phyloP scores from a whole-genome alignment of 1,284 basidiomycete species.

The Cutaneotrichosporon sp. region DNA sequence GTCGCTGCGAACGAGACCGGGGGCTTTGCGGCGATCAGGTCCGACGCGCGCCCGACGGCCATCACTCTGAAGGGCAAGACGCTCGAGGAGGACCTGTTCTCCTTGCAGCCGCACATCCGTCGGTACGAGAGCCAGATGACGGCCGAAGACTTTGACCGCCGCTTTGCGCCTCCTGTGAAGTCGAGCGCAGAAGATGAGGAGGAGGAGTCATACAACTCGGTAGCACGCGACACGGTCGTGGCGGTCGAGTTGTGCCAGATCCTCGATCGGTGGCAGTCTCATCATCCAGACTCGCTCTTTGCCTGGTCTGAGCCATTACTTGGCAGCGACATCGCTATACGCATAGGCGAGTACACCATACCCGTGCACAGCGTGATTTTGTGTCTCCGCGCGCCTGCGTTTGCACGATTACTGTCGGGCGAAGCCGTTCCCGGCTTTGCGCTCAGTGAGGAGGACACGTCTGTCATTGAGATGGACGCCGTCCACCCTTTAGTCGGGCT shows the following conservation, averaged over 20 bases:
- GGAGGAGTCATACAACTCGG: conserved; percentile 43
- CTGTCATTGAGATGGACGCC: conserved; percentile 18
- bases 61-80: conserved; percentile 60
- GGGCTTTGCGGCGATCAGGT: conserved; percentile 77
- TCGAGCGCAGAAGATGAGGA: conserved; percentile 38
- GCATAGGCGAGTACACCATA: conserved; percentile 34
- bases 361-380: conserved; percentile 43
- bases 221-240: conserved; percentile 41
- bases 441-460: not conserved
- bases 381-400: conserved; percentile 28
- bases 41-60: conserved; percentile 61
- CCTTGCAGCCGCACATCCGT: conserved; percentile 57
- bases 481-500: conserved; percentile 58
- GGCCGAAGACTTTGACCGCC: conserved; percentile 36
- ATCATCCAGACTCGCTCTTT: conserved; percentile 37
- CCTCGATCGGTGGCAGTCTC: conserved; percentile 35
- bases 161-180: not conserved
- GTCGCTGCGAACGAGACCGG: conserved; percentile 86
- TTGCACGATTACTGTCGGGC: conserved; percentile 24
- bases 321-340: conserved; percentile 39
- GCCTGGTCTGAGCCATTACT: conserved; percentile 41
- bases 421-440: conserved; percentile 10
- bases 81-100: conserved; percentile 64
- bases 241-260: conserved; percentile 43
- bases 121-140: conserved; percentile 44